phyloP scores from a whole-genome alignment of 2,329 filamentous ascomycete species.

The Aspergillus versicolor region DNA sequence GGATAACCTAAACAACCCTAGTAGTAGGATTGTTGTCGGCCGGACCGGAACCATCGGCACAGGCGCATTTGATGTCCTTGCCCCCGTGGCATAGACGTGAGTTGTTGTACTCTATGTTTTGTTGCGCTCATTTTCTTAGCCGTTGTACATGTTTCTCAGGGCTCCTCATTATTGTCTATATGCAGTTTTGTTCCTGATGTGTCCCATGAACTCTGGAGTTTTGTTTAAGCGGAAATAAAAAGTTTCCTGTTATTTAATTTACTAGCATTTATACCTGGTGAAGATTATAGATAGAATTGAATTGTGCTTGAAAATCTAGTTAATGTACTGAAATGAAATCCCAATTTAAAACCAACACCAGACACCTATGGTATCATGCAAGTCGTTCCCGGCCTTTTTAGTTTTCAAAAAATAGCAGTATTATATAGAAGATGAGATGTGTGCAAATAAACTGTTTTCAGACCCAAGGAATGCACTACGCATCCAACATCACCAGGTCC shows the following conservation, averaged over 20 bases:
- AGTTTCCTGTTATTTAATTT: conserved; percentile 30
- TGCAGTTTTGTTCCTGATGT: conserved; percentile 29
- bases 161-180: conserved; percentile 25
- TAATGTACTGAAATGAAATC: conserved; percentile 1
- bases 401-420: conserved; percentile 12
- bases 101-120: conserved; percentile 9
- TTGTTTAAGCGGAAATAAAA: conserved; percentile 37
- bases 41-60: conserved; percentile 81
- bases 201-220: conserved; percentile 40
- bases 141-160: conserved; percentile 20
- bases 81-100: conserved; percentile 43
- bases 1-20: conserved; percentile 84
- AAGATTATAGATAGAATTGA: conserved; percentile 3
- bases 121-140: conserved; percentile 15
- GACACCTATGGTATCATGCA: conserved; percentile 24
- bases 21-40: conserved; percentile 84
- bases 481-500: conserved; percentile 44
- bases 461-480: conserved; percentile 22
- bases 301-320: not conserved
- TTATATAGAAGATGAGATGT: conserved; percentile 7
- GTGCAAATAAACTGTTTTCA: conserved; percentile 1
- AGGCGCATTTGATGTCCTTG: conserved; percentile 84
- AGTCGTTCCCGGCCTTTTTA: conserved; percentile 20
- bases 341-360: conserved; percentile 22
- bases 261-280: conserved; percentile 14